Percentiles rank a stretch among this genome's conserved stretches.
phyloP scores from a whole-genome alignment of 257 asterid species.

The Anisodus acutangulus region DNA sequence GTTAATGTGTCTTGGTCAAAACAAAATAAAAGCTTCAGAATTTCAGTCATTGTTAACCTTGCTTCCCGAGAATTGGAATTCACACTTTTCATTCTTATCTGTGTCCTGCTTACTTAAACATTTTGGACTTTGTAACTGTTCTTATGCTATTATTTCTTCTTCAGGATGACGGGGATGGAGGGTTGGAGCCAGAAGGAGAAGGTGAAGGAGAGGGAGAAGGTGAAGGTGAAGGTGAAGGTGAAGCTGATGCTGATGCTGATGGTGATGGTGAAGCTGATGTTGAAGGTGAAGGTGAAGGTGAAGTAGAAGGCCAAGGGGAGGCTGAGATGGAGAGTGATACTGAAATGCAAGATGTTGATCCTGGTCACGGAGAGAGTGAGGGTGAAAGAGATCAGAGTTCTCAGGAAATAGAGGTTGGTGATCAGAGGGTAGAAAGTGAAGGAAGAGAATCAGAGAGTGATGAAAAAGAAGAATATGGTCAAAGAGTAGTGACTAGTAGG shows the following conservation, averaged over 20 bases:
- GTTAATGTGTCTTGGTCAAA: background rate
- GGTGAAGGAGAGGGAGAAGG: conserved; percentile 73
- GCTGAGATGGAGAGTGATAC: conserved; percentile 79
- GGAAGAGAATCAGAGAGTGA: conserved; percentile 78
- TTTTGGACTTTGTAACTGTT: conserved; percentile 19
- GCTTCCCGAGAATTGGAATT: background rate
- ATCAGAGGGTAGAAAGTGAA: conserved; percentile 85
- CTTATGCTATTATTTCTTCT: background rate
- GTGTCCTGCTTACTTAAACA: background rate
- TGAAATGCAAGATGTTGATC: conserved; percentile 67
- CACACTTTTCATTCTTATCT: background rate
- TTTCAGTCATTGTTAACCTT: background rate
- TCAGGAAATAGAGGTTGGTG: conserved; percentile 75
- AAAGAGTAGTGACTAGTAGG: conserved; percentile 70
- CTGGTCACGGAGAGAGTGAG: conserved; percentile 71
- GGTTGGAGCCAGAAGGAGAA: conserved; percentile 52
- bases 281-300: conserved; percentile 69
- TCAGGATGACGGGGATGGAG: conserved; percentile 70
- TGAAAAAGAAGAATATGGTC: conserved; percentile 73
- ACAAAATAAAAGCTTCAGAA: conserved; percentile 14
- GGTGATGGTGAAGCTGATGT: conserved; percentile 49
- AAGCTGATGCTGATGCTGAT: conserved; percentile 35
- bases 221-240: conserved; percentile 72
- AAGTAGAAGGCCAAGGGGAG: conserved; percentile 70
- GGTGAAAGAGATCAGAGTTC: conserved; percentile 85